Base-by-base conservation (phyloP, 2,329 filamentous ascomycete species). In the Diaporthe citrichinensis region DNA sequence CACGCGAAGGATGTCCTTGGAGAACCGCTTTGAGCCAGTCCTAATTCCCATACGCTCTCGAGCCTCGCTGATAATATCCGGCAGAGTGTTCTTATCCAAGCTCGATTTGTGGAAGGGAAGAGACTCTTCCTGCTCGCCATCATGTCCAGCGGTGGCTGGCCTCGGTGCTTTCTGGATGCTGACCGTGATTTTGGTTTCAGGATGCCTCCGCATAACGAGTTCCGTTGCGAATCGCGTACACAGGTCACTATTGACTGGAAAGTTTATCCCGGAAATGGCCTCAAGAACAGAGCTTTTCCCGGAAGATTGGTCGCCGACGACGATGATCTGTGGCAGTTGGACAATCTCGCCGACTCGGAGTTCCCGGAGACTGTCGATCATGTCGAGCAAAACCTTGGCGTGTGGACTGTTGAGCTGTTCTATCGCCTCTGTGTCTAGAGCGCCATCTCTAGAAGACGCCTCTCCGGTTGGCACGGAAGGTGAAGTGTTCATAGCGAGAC, bases 261-360 rank as follows among this genome's bases (percentile, higher is more conserved):
- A 93, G 0, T 87, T 86, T 2, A 94, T 88, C 14, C 88, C 87
- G 0, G 91, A 90, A 62, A 94, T 90, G 0, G 91, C 92, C 77
- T 93, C 90, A 0, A 93, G 86, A 0, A 93, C 90, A 0, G 90
- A 92, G n/a, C 88, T 91, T 79, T 93, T 93, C 3, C 91, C 91
- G 0, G 88, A 88, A 0, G 88, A 91, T 74, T 91, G 90, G 72
- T 91, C 88, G 6, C 92, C 91, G 39, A 89, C 89, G 6, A 92
- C 90, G 5, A 92, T 86, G 51, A 91, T 85, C 78, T 90, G 88
- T 2, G 90, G 89, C 0, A 90, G 82, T 51, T 87, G 82, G 34
- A 90, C 83, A 20, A 88, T 84, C 2, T 81, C 86, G 12, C 83
- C 86, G 3, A 88, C 84, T 1, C 90, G 89, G 15, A 86, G 84